These are phyloP conservation scores for Beauveria asiatica DNA, from an alignment of 2,329 filamentous ascomycete genomes.

Conservation along the genomic window DNA sequence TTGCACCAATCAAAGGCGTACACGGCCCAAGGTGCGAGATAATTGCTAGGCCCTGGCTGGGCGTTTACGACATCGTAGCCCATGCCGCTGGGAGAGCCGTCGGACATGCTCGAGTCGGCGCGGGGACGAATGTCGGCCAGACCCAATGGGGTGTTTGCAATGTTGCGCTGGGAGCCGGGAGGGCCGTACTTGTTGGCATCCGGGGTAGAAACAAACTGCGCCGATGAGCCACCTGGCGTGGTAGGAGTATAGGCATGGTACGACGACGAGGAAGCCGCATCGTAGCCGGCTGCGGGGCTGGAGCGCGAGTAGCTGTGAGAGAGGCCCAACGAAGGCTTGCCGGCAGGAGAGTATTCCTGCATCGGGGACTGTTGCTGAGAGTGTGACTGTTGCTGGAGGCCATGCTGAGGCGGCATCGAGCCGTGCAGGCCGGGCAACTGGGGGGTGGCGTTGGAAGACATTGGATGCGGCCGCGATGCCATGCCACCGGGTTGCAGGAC, in stretches of 20 bases:
- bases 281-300: slow-evolving; percentile 60
- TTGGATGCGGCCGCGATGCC: slow-evolving; percentile 24
- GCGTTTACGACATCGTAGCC: slow-evolving; percentile 59
- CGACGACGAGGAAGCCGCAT: slow-evolving; percentile 43
- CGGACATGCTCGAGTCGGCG: slow-evolving; percentile 71
- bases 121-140: slow-evolving; percentile 86
- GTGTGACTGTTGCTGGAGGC: slow-evolving; percentile 27
- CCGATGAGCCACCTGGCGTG: slow-evolving; percentile 52
- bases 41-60: slow-evolving; percentile 74
- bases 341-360: slow-evolving; percentile 52
- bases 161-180: slow-evolving; percentile 49
- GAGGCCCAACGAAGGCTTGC: slow-evolving; percentile 56
- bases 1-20: slow-evolving; percentile 99
- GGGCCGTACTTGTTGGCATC: slow-evolving; percentile 45
- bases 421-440: slow-evolving; percentile 38
- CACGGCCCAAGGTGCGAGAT: slow-evolving; percentile 86
- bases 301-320: slow-evolving; percentile 76
- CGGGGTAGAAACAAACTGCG: slow-evolving; percentile 56
- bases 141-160: slow-evolving; percentile 80
- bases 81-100: slow-evolving; percentile 54
- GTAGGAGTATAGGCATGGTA: slow-evolving; percentile 52
- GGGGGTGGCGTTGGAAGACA: slow-evolving; percentile 37
- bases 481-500: slow-evolving; percentile 49
- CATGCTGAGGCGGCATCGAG: slow-evolving; percentile 24
- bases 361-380: slow-evolving; percentile 32